Evolutionary conservation across 768 basidiomycete species (phyloP).

Genomic region (Phallus indusiatus): DNA sequence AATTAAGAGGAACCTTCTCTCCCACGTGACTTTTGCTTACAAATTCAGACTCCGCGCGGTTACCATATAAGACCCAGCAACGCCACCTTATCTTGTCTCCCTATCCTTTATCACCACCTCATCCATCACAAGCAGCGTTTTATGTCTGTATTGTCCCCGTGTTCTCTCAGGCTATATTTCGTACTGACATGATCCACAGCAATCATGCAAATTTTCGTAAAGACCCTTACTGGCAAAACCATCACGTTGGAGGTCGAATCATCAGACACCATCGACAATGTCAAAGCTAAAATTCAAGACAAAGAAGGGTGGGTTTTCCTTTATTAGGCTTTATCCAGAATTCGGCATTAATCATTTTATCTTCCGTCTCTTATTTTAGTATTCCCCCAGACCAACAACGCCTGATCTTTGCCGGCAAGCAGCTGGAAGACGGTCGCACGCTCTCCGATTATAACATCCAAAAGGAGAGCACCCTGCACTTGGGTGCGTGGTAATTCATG

Average conservation of each 20-base stretch:
- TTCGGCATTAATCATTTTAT: neutral
- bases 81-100: neutral
- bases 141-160: neutral
- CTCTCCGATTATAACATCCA: constrained; percentile 88
- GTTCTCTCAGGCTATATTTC: neutral
- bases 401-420: constrained; percentile 88
- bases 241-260: constrained; percentile 50
- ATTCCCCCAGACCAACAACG: constrained; percentile 78
- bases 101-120: constrained; percentile 3
- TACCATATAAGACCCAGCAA: constrained; percentile 3
- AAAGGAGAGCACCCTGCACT: constrained; percentile 78
- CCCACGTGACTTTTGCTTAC: neutral
- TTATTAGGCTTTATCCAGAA: neutral
- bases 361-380: constrained; percentile 18
- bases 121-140: neutral
- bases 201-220: constrained; percentile 44
- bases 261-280: constrained; percentile 39
- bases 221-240: constrained; percentile 42
- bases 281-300: constrained; percentile 45
- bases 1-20: too few relatives aligned
- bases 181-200: neutral
- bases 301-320: constrained; percentile 24
- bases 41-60: neutral
- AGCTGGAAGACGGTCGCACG: constrained; percentile 85
- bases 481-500: constrained; percentile 18